phyloP scores from a whole-genome alignment of 176 grass and related monocot species.

The Rhynchospora pubera region DNA sequence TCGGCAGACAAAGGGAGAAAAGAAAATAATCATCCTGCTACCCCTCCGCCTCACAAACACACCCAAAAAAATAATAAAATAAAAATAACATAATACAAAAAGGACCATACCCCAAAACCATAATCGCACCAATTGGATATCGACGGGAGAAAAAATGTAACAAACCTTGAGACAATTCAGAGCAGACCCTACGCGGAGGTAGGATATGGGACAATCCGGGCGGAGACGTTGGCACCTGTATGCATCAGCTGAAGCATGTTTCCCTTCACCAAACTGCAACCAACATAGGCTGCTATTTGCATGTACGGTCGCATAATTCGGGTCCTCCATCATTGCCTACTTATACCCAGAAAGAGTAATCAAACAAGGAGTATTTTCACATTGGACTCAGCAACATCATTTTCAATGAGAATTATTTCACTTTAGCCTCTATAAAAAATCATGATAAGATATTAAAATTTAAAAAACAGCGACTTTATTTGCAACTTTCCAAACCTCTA shows the following conservation, averaged over 20 bases:
- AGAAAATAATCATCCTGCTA: too few relatives aligned
- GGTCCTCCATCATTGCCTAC: not conserved
- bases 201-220: constrained; percentile 8
- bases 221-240: not conserved
- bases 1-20: too few relatives aligned
- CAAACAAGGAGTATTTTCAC: not conserved
- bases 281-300: constrained; percentile 20
- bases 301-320: not conserved
- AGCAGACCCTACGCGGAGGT: constrained; percentile 1
- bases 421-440: not conserved
- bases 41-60: too few relatives aligned
- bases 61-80: too few relatives aligned
- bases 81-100: too few relatives aligned
- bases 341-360: not conserved
- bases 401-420: not conserved
- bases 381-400: not conserved
- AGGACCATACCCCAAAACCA: not conserved
- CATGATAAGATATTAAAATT: not conserved
- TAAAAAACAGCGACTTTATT: not conserved
- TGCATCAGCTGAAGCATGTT: not conserved
- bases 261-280: not conserved
- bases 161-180: not conserved
- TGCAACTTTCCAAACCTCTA: not conserved
- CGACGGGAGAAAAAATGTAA: not conserved
- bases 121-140: not conserved